Percentiles rank a stretch among this genome's conserved stretches.
Conservation (phyloP, 306 rosid genomes). For the Rubus idaeus region DNA sequence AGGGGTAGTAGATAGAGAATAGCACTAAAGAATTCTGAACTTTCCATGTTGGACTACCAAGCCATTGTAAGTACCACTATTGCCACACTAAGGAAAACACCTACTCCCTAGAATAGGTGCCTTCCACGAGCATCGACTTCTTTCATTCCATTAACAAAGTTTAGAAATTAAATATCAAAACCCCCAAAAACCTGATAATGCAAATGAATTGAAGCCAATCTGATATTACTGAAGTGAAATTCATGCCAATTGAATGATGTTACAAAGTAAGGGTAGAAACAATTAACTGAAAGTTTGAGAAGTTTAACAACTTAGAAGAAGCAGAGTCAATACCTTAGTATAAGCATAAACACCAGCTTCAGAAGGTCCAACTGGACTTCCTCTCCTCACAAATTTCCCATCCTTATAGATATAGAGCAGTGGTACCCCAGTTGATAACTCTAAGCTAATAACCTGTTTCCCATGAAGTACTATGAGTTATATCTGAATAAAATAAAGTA, state of each 20-base stretch:
- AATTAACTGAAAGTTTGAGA: neutral
- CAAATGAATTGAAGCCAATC: no score
- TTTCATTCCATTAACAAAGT: neutral
- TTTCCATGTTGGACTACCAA: neutral
- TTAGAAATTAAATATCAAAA: neutral
- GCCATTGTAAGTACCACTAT: neutral
- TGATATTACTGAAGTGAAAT: neutral
- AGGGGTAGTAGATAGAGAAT: neutral
- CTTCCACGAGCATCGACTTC: neutral
- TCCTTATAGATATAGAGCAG: conserved; percentile 73
- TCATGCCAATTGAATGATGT: neutral
- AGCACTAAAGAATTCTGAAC: neutral
- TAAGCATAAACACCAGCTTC: conserved; percentile 80
- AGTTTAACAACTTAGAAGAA: neutral
- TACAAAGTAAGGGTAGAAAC: neutral
- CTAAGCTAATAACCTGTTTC: conserved; percentile 67
- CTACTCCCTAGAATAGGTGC: neutral
- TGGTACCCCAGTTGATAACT: conserved; percentile 77
- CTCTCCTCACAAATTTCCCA: conserved; percentile 63
- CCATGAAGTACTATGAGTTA: conserved; percentile 7
- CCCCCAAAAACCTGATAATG: neutral
- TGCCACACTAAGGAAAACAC: neutral
- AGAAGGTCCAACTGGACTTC: conserved; percentile 70
- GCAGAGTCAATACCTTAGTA: conserved; percentile 50
- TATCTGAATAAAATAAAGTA: conserved; percentile 1